Conservation (phyloP, 768 basidiomycete genomes). For the Dacryopinax primogenitus region DNA sequence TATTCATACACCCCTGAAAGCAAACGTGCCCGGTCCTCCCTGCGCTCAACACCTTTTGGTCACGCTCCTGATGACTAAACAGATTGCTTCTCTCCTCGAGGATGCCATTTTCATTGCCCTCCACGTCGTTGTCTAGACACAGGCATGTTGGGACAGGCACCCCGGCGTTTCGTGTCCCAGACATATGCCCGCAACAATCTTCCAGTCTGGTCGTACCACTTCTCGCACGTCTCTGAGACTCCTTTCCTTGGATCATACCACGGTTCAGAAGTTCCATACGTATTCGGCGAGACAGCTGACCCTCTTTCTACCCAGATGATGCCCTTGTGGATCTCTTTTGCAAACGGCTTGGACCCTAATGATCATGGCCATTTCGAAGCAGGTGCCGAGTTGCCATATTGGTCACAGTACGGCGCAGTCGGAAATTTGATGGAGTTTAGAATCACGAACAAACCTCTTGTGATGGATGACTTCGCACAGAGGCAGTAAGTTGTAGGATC, state of each 20-base stretch:
- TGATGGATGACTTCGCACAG: neutral
- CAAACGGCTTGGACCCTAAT: neutral
- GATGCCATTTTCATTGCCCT: neutral
- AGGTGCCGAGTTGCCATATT: neutral
- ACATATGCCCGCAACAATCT: neutral
- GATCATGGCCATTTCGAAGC: neutral
- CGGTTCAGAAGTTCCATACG: conserved; percentile 1
- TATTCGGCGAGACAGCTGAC: neutral
- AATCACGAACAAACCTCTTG: neutral
- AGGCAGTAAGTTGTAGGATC: neutral
- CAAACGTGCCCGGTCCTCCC: neutral
- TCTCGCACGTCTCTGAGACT: neutral
- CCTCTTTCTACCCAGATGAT: neutral
- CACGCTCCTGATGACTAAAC: neutral
- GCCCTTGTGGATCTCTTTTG: neutral
- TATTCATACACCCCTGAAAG: neutral
- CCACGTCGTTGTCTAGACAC: neutral
- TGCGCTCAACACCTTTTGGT: neutral
- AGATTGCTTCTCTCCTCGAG: neutral
- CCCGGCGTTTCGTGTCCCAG: neutral
- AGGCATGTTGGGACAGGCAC: neutral
- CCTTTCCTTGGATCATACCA: neutral
- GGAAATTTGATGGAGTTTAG: neutral
- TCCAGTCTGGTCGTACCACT: neutral
- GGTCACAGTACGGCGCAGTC: neutral